These are phyloP conservation scores for Nakazawaea sp. DNA, from an alignment of 805 yeast genomes.

Conservation along the genomic window DNA sequence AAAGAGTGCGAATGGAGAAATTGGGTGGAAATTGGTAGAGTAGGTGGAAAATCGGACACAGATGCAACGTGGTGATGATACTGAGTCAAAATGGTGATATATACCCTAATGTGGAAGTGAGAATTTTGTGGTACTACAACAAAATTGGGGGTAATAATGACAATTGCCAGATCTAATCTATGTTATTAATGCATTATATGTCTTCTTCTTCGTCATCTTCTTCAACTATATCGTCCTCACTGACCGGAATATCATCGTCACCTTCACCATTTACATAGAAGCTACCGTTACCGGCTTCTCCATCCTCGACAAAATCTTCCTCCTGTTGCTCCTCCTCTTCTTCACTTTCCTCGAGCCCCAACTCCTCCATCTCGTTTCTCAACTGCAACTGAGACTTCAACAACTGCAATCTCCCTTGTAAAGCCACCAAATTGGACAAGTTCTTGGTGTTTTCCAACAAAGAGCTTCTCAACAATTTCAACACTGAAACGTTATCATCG, in stretches of 20 bases:
- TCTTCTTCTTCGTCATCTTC: constrained; percentile 23
- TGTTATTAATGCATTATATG: too few species aligned
- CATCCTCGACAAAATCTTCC: constrained; percentile 23
- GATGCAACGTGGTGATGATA: too few species aligned
- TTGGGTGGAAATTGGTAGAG: too few species aligned
- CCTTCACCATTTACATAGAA: constrained; percentile 36
- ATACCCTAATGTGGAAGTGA: too few species aligned
- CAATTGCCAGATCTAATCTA: too few species aligned
- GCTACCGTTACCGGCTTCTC: constrained; percentile 20
- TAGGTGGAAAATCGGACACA: too few species aligned
- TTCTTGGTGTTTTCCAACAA: constrained; percentile 48
- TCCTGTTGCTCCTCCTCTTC: constrained; percentile 28
- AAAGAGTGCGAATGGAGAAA: neutral
- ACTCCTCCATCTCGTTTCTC: constrained; percentile 44
- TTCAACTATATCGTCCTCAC: constrained; percentile 23
- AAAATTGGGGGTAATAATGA: too few species aligned
- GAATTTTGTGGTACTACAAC: too few species aligned
- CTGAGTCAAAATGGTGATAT: too few species aligned
- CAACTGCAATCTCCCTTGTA: constrained; percentile 82
- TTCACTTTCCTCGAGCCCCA: constrained; percentile 25
- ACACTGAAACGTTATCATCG: constrained; percentile 43
- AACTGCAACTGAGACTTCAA: constrained; percentile 69
- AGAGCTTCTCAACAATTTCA: constrained; percentile 51
- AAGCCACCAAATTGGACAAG: constrained; percentile 62
- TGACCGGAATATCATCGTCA: constrained; percentile 31